Base-by-base conservation (phyloP, 164 flowering plant species). In the Dillenia suffruticosa region DNA sequence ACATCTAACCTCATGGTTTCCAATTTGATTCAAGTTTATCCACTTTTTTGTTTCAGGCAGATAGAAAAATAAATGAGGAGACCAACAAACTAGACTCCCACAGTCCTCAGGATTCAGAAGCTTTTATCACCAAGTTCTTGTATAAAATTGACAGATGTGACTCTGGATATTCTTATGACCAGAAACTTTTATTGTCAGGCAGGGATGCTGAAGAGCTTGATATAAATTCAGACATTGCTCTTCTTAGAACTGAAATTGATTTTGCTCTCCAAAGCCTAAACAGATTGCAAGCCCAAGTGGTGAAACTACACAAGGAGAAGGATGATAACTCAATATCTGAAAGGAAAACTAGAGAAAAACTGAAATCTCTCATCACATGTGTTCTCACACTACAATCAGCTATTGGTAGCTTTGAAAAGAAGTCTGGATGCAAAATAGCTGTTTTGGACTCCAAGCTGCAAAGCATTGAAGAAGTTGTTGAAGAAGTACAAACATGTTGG, bases 161-260 rank as follows among this genome's bases (percentile, higher is more conserved):
- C 11, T 15, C 15, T 59, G 59, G 40, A 51, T 13, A 49, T 58
- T 57, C 68, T 49, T 56, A 63, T 52, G 62, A 56, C 44, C 54
- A 56, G 48, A 65, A 70, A 45, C 48, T 13, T 62, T 46, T 59
- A 56, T 70, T 44, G 15, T 54, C 70, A 40, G 49, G 59, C 59
- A 70, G 51, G 57, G 54, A 49, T 57, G 57, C 14, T 57, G 69
- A 68, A 58, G 68, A 59, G 70, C 51, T n/a, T 66, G 70, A 68
- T 16, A 70, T 72, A 73, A 88, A 82, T 72, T 10, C 56, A 46
- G 73, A 85, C 40, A 73, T 85, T 59, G 48, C 62, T 69, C 89
- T 87, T 69, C 70, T 90, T 56, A 87, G 68, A 70, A 77, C 81
- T 69, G 97, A 93, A 81, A 72, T 90, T 51, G 91, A 83, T 62